Base-by-base conservation (phyloP, 331 rosid genomes). In the Rosa hybrid region DNA sequence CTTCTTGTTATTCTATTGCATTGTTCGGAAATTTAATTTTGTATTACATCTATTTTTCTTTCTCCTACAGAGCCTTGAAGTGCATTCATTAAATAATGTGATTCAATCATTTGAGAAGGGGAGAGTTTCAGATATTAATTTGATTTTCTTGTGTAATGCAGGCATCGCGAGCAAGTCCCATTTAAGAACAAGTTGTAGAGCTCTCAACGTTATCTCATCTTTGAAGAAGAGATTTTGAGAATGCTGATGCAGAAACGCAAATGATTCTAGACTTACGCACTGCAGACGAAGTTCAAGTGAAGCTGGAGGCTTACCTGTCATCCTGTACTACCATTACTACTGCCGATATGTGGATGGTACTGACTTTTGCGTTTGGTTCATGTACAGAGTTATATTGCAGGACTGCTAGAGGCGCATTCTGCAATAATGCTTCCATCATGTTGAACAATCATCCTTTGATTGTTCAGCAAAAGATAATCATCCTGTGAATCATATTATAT, bases 111-210 rank as follows among this genome's bases (percentile, higher is more conserved):
- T 9, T 17, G 4, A 8, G 12, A 56, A 30, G 49, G 21, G 39
- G 72, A 56, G 76, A 49, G 62, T 17, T 76, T 27, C 68, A 42
- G 76, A 49, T 62, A 27, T 76, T 27, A 56, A 17, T 17, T 79
- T 18, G 54, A 63, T 70, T 39, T 50, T 54, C 0, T 53, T 18
- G 59, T 70, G 45, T 21, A 41, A 45, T 68, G 88, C 87, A 89
- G 96, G 87, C 62, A 4, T 83, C 83, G 13, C 79, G 82, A 82
- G 86, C 89, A 76, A 88, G 94, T 68, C 93, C 92, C 53, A 81
- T 86, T 75, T 91, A 80, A 86, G 72, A 49, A 59, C 68, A 83
- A 25, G 48, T 50, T 18, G 8, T 71, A 18, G 41, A 68, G 23
- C 12, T 11, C 8, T 16, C 7, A 76, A 46, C 62, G 30, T 42